A percentile compares a stretch with the other conserved stretches of the same genome.
Conservation (phyloP, 2,329 filamentous ascomycete species). For the Apiospora malaysiana region DNA sequence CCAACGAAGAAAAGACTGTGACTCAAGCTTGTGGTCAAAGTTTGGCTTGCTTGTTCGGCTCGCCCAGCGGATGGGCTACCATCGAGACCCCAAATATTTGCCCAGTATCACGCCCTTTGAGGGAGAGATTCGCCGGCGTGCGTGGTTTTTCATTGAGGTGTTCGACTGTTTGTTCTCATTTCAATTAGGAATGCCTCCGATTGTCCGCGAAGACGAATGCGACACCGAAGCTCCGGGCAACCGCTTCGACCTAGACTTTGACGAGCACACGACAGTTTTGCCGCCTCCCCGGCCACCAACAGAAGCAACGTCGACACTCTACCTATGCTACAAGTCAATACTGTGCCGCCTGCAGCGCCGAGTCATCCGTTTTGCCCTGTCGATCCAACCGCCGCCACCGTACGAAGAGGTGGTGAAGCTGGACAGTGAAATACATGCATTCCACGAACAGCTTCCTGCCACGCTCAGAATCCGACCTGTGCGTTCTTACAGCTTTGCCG, state of each 20-base stretch:
- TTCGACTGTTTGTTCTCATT: conserved; percentile 56
- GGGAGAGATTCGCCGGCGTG: conserved; percentile 56
- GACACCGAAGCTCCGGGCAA: conserved; percentile 54
- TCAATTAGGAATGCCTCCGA: conserved; percentile 59
- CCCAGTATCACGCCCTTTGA: conserved; percentile 53
- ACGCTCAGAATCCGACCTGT: conserved; percentile 50
- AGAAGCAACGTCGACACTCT: conserved; percentile 51
- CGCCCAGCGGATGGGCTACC: conserved; percentile 58
- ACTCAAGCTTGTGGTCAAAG: conserved; percentile 53
- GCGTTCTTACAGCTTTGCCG: conserved; percentile 48
- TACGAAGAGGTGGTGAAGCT: conserved; percentile 48
- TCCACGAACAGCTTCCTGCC: conserved; percentile 44
- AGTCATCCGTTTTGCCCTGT: conserved; percentile 48
- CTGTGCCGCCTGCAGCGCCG: conserved; percentile 51
- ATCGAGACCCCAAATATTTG: conserved; percentile 53
- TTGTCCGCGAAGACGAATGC: conserved; percentile 52
- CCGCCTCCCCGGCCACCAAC: conserved; percentile 49
- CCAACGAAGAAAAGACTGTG: conserved; percentile 47
- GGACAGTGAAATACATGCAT: conserved; percentile 47
- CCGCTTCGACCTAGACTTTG: conserved; percentile 57
- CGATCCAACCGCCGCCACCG: conserved; percentile 38
- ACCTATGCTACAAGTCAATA: conserved; percentile 49
- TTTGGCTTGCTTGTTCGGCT: conserved; percentile 53
- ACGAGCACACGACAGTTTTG: conserved; percentile 49
- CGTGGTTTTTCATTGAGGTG: conserved; percentile 54